Evolutionary conservation across 2,329 filamentous ascomycete genomes (phyloP), one percentile per base, ranked within the genome.

Genomic region (Basipetospora chlamydospora): DNA sequence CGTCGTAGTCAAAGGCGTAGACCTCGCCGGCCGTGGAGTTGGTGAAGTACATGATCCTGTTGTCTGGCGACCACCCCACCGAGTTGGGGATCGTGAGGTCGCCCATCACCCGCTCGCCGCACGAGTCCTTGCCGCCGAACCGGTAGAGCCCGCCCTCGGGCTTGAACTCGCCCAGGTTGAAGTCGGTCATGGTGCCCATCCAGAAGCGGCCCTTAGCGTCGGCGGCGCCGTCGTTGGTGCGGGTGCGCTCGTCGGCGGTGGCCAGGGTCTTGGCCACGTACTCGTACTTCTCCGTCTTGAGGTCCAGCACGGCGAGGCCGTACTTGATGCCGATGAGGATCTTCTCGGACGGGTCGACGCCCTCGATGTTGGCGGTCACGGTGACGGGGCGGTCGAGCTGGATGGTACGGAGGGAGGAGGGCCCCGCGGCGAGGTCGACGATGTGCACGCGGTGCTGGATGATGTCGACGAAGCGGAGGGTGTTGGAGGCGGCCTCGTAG

Each of bases 171-270:
- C 69, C 68, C 15, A 60, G 46, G 12, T 56, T 57, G 47, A 74
- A 72, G 50, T 93, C 84, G 43, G 84, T 90, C 82, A 94, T 93
- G 43, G 73, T 73, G 6, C 85, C 84, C 5, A 86, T 66, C 80
- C 84, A 93, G 59, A 88, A 90, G 23, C 84, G 66, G 22, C 87
- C 86, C 43, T 77, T 68, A 18, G 75, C 77, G 51, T 94, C 86
- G 35, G 83, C 75, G 5, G 76, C 80, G 32, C 86, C 86, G 51
- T 94, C 87, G 51, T 94, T 94, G 55, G 80, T 68, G 39, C 74
- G 61, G 53, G 82, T 64, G 16, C 75, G 59, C 52, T 68, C 59
- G 44, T 64, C 70, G 44, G 55, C 52, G 36, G 39, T 43, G 22
- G n/a, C 26, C 23, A 48, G 43, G 22, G 49, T 45, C 41, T 55